Evolutionary conservation across 495 filamentous ascomycete genomes (phyloP).

Genomic region (Aspergillus egyptiacus): DNA sequence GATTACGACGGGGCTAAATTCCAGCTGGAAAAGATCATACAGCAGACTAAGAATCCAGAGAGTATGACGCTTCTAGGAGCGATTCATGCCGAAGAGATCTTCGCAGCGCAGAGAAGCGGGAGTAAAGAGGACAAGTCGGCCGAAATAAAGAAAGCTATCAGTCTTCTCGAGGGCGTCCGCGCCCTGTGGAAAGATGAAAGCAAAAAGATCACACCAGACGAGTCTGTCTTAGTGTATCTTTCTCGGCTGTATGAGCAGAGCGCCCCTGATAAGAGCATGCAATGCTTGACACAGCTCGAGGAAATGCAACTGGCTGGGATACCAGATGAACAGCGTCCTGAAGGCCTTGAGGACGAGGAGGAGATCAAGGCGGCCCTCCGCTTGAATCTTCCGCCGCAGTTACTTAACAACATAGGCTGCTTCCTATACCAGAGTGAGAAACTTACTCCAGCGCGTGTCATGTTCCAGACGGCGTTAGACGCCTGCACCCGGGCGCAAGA

Average conservation of each 20-base stretch:
- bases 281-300: conserved; percentile 85
- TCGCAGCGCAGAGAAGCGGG: conserved; percentile 62
- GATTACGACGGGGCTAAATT: conserved; percentile 91
- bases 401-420: conserved; percentile 95
- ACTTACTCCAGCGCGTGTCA: conserved; percentile 68
- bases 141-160: conserved; percentile 77
- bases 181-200: conserved; percentile 86
- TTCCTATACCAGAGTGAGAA: conserved; percentile 87
- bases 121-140: conserved; percentile 80
- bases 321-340: conserved; percentile 58
- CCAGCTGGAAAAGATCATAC: conserved; percentile 85
- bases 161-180: conserved; percentile 75
- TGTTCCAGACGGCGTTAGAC: conserved; percentile 82
- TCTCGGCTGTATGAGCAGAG: conserved; percentile 83
- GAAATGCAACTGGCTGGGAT: conserved; percentile 74
- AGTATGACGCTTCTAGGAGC: conserved; percentile 86
- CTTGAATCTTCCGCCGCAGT: conserved; percentile 74
- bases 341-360: conserved; percentile 60
- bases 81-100: conserved; percentile 89
- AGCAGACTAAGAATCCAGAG: conserved; percentile 78
- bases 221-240: conserved; percentile 87
- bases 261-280: conserved; percentile 80
- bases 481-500: conserved; percentile 71
- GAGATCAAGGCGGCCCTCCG: conserved; percentile 55
- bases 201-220: conserved; percentile 70